Percentiles rank a stretch among this genome's conserved stretches.
Conservation (phyloP, 2,329 filamentous ascomycete species). For the Aspergillaceae sp. region DNA sequence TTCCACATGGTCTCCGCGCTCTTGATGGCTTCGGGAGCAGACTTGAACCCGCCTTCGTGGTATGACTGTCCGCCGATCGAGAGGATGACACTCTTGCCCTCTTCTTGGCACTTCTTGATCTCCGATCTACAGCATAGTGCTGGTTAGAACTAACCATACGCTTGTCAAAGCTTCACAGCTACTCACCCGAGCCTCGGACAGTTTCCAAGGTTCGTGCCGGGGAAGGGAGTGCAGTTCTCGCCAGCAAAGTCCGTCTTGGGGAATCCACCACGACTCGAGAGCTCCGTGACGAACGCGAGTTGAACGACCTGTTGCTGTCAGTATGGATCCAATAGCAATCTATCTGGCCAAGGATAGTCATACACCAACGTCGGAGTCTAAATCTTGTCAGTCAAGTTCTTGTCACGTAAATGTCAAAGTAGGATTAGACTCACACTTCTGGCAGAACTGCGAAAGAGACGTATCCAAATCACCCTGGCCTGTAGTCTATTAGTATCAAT, state of each 20-base stretch:
- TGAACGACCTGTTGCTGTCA: constrained; percentile 17
- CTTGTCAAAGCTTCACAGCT: not conserved
- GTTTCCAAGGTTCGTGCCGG: constrained; percentile 48
- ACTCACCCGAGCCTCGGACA: constrained; percentile 59
- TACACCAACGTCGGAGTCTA: too few species aligned
- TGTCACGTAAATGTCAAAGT: constrained; percentile 36
- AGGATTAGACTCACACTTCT: constrained; percentile 15
- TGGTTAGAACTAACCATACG: constrained; percentile 10
- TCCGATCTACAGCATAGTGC: constrained; percentile 26
- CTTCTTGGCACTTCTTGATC: constrained; percentile 52
- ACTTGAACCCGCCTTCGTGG: constrained; percentile 57
- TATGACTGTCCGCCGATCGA: constrained; percentile 67
- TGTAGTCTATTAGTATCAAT: constrained; percentile 35
- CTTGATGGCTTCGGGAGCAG: constrained; percentile 41
- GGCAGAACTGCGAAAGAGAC: constrained; percentile 34
- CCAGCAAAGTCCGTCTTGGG: constrained; percentile 56
- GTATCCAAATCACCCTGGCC: constrained; percentile 25
- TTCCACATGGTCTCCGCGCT: constrained; percentile 59
- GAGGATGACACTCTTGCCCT: constrained; percentile 62
- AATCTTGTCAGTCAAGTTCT: too few species aligned
- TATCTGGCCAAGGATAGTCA: too few species aligned
- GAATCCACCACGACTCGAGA: constrained; percentile 24
- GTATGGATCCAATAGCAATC: constrained; percentile 1
- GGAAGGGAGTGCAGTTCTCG: constrained; percentile 52
- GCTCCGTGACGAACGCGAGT: too few species aligned